Percentiles rank a stretch among this genome's conserved stretches.
Evolutionary conservation across 352 stramenopile genomes (phyloP).

Genomic region (Plasmopara halstedii): DNA sequence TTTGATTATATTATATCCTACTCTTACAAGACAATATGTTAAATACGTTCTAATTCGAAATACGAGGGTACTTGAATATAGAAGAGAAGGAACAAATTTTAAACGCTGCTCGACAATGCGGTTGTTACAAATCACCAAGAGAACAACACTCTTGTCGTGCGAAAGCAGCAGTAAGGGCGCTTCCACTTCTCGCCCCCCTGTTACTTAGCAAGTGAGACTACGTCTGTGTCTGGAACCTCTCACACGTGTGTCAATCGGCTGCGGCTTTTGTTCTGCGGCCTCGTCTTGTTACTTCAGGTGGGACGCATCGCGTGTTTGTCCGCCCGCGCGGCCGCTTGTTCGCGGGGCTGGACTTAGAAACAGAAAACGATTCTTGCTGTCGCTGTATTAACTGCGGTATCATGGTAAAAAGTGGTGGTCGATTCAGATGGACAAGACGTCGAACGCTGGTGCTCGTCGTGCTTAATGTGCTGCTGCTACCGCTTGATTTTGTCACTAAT

Average conservation of each 20-base stretch:
- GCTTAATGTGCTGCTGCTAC: constrained; percentile 1
- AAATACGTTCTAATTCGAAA: not conserved
- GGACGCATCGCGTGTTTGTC: constrained; percentile 15
- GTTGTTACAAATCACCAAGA: constrained; percentile 12
- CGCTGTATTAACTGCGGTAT: constrained; percentile 4
- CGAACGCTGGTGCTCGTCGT: constrained; percentile 4
- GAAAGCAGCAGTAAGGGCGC: constrained; percentile 11
- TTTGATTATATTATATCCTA: too few relatives aligned
- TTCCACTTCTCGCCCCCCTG: not conserved
- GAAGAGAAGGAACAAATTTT: not conserved
- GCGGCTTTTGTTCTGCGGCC: constrained; percentile 7
- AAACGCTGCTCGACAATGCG: constrained; percentile 4
- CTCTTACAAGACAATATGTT: too few relatives aligned
- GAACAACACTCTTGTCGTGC: constrained; percentile 6
- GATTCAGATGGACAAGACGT: constrained; percentile 3
- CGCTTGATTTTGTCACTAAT: not conserved
- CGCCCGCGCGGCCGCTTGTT: constrained; percentile 7
- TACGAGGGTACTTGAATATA: constrained; percentile 1
- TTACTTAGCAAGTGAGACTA: constrained; percentile 8
- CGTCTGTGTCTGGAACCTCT: constrained; percentile 1
- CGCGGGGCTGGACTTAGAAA: constrained; percentile 1
- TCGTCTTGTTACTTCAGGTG: constrained; percentile 8
- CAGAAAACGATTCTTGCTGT: constrained; percentile 1
- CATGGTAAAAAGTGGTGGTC: constrained; percentile 13
- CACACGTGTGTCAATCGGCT: constrained; percentile 10